Conservation (phyloP, 345 rosid genomes). For the Linum trigynum region DNA sequence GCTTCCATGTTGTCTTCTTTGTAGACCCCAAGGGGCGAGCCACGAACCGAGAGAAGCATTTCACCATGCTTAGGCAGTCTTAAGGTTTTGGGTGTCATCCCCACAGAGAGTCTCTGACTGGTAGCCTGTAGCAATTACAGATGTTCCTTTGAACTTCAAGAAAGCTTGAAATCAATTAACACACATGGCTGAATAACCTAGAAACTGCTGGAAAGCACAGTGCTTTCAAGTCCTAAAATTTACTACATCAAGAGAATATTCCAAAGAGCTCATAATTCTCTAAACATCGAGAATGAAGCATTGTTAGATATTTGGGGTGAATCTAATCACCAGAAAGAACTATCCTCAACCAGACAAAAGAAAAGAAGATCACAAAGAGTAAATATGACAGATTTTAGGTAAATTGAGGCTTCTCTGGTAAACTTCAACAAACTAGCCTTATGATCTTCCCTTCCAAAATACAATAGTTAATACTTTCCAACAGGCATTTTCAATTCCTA, state of each 20-base stretch:
- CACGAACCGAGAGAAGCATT: constrained; percentile 80
- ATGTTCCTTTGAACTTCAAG: neutral
- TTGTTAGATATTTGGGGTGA: too few relatives aligned
- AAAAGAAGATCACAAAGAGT: neutral
- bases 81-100: constrained; percentile 79
- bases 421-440: too few relatives aligned
- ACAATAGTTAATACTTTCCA: neutral
- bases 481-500: neutral
- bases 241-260: neutral
- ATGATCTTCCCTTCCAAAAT: neutral
- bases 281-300: neutral
- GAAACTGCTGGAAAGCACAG: neutral
- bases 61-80: constrained; percentile 87
- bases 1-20: constrained; percentile 88
- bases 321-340: neutral
- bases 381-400: too few relatives aligned
- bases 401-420: too few relatives aligned
- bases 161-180: neutral
- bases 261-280: neutral
- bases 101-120: constrained; percentile 76
- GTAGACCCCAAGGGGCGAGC: constrained; percentile 86
- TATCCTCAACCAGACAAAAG: neutral
- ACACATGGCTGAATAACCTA: too few relatives aligned
- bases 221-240: neutral
- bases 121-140: constrained; percentile 33